These are phyloP conservation scores for Penicillium longicatenatum DNA, from an alignment of 495 filamentous ascomycete species.

Conservation along the genomic window DNA sequence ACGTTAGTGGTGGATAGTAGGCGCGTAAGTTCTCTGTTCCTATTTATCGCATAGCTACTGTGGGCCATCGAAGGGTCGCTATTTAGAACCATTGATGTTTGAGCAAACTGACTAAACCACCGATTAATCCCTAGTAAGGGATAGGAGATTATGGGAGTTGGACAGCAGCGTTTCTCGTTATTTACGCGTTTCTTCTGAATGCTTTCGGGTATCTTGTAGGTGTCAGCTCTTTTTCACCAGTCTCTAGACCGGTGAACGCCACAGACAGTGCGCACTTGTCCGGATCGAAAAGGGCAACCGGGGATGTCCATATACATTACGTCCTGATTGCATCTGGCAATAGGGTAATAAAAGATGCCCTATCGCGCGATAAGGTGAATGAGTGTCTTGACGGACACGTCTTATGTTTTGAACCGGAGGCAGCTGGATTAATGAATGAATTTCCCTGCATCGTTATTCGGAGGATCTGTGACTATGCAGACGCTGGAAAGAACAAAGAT, in stretches of 20 bases:
- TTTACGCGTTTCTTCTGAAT: background rate
- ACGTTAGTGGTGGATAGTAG: background rate
- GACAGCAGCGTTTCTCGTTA: background rate
- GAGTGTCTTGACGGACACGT: background rate
- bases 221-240: background rate
- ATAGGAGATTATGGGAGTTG: background rate
- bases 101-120: too few relatives aligned
- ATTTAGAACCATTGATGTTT: too few relatives aligned
- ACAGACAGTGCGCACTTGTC: constrained; percentile 15
- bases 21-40: background rate
- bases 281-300: background rate
- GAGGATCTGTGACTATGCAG: constrained; percentile 31
- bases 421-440: constrained; percentile 8
- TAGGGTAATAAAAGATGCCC: constrained; percentile 5
- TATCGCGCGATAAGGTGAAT: background rate
- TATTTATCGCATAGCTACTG: too few relatives aligned
- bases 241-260: background rate
- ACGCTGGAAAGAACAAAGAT: constrained; percentile 28
- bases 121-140: too few relatives aligned
- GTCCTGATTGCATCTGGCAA: constrained; percentile 8
- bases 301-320: constrained; percentile 1
- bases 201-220: background rate
- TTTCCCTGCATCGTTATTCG: constrained; percentile 16
- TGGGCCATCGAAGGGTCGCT: too few relatives aligned
- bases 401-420: constrained; percentile 10